These are phyloP conservation scores for Cyclostephanos tholiformis DNA, from an alignment of 108 stramenopile species.

Conservation along the genomic window DNA sequence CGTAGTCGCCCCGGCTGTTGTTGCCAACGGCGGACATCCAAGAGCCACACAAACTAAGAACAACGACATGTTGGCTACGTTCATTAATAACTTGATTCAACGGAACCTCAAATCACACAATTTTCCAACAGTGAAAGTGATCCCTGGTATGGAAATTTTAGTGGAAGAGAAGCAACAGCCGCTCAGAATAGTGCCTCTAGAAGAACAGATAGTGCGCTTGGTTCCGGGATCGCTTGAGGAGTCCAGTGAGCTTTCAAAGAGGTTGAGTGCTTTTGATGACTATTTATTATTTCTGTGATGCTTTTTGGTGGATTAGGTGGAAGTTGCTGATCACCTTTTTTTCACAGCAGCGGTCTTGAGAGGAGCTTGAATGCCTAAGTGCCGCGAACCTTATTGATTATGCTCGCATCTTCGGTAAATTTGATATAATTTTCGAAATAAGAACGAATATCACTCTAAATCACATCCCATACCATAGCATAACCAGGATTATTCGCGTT, in stretches of 20 bases:
- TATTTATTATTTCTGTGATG: background rate
- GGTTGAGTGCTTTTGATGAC: slow-evolving; percentile 10
- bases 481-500: too few relatives aligned
- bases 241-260: background rate
- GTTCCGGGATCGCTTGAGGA: slow-evolving; percentile 13
- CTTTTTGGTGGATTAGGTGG: too few relatives aligned
- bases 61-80: background rate
- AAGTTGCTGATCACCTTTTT: too few relatives aligned
- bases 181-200: slow-evolving; percentile 5
- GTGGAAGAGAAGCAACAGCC: slow-evolving; percentile 3
- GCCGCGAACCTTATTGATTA: too few relatives aligned
- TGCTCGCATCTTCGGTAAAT: too few relatives aligned
- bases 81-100: background rate
- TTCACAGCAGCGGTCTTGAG: too few relatives aligned
- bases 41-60: too few relatives aligned
- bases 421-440: too few relatives aligned
- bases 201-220: background rate
- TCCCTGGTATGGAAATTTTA: slow-evolving; percentile 5
- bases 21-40: too few relatives aligned
- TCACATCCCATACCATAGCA: too few relatives aligned
- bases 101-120: background rate
- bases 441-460: too few relatives aligned
- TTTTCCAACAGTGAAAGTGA: background rate
- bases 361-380: too few relatives aligned
- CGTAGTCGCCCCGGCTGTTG: background rate